These are phyloP conservation scores for Graphilbum fragrans DNA, from an alignment of 2,329 filamentous ascomycete species.

Conservation along the genomic window DNA sequence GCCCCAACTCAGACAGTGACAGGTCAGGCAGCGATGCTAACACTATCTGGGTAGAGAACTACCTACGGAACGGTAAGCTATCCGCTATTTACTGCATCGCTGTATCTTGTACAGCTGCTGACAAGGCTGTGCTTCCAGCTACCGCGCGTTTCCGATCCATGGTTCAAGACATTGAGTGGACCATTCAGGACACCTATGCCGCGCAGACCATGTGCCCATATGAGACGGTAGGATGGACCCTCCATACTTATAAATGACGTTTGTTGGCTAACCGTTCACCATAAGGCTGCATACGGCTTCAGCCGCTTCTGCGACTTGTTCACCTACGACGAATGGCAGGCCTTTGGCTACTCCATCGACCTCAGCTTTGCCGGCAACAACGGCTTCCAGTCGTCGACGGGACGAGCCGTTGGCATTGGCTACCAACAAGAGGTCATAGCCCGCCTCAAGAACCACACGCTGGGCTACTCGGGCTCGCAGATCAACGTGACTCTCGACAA, in stretches of 20 bases:
- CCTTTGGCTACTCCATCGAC: conserved; percentile 60
- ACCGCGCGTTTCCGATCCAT: conserved; percentile 45
- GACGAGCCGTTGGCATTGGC: conserved; percentile 60
- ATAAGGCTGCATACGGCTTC: conserved; percentile 55
- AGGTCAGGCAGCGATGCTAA: conserved; percentile 39
- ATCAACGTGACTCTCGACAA: conserved; percentile 61
- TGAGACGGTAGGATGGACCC: conserved; percentile 40
- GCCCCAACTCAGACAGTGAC: conserved; percentile 46
- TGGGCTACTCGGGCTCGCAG: conserved; percentile 44
- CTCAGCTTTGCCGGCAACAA: conserved; percentile 49
- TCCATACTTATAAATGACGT: neutral
- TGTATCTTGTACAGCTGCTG: neutral
- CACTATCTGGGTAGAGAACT: conserved; percentile 47
- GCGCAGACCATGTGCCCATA: conserved; percentile 65
- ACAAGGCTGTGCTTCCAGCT: conserved; percentile 24
- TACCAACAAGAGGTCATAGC: conserved; percentile 64
- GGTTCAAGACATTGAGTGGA: conserved; percentile 51
- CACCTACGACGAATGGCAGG: conserved; percentile 62
- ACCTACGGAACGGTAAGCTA: conserved; percentile 44
- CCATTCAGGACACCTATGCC: conserved; percentile 48
- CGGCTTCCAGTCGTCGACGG: conserved; percentile 52
- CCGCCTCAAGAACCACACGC: conserved; percentile 54
- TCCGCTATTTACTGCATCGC: conserved; percentile 1
- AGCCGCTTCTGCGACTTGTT: conserved; percentile 65
- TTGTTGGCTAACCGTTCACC: neutral